Conservation (phyloP, 1,139 yeast species). For the Blastobotrys aristatus region DNA sequence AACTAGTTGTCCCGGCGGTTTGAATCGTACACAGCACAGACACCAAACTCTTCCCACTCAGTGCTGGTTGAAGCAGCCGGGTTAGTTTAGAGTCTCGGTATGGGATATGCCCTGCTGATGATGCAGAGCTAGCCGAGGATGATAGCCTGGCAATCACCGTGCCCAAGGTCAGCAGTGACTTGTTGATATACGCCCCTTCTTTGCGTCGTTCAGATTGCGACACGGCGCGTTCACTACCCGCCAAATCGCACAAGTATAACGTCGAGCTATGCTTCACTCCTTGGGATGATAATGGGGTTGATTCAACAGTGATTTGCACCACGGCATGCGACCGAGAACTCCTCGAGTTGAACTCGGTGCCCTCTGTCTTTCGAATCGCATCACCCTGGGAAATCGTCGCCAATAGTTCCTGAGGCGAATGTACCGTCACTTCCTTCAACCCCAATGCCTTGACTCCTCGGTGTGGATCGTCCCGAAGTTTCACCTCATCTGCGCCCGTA, state of each 20-base stretch:
- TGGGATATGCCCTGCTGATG: slow-evolving; percentile 55
- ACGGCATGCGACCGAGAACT: slow-evolving; percentile 93
- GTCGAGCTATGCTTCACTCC: slow-evolving; percentile 50
- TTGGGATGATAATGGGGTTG: slow-evolving; percentile 22
- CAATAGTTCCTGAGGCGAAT: slow-evolving; percentile 55
- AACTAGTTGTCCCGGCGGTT: slow-evolving; percentile 50
- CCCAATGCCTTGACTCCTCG: slow-evolving; percentile 79
- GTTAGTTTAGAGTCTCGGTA: slow-evolving; percentile 91
- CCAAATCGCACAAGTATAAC: slow-evolving; percentile 85
- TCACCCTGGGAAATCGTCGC: slow-evolving; percentile 66
- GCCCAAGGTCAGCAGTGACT: slow-evolving; percentile 80
- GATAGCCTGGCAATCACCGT: slow-evolving; percentile 75
- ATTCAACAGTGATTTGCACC: slow-evolving; percentile 59
- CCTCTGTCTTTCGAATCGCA: slow-evolving; percentile 68
- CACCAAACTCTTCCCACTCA: slow-evolving; percentile 83
- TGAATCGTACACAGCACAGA: slow-evolving; percentile 81
- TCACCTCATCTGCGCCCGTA: slow-evolving; percentile 45
- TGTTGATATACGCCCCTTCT: slow-evolving; percentile 90
- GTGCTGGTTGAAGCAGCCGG: slow-evolving; percentile 80
- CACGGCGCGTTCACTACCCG: slow-evolving; percentile 92
- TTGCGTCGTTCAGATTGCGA: slow-evolving; percentile 76
- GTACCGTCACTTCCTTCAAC: slow-evolving; percentile 54
- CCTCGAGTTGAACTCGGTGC: slow-evolving; percentile 79
- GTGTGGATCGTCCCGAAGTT: slow-evolving; percentile 67
- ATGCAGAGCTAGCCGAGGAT: slow-evolving; percentile 31